phyloP scores from a whole-genome alignment of 495 filamentous ascomycete genomes.

The Trichoderma asperelloides region DNA sequence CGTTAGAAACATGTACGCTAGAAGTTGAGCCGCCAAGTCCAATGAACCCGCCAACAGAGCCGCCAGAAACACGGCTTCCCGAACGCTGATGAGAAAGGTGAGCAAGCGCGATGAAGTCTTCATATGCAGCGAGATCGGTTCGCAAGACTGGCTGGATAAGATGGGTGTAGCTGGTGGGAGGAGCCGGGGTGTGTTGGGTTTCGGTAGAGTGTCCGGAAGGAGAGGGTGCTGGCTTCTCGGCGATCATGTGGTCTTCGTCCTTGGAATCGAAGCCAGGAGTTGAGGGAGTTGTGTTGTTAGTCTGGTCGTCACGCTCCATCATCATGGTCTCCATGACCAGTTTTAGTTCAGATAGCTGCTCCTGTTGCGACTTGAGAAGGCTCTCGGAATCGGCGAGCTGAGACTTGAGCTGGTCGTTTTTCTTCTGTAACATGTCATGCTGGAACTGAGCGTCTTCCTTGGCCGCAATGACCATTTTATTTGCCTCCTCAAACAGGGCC shows the following conservation, averaged over 20 bases:
- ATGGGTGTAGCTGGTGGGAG: slow-evolving; percentile 77
- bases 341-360: slow-evolving; percentile 87
- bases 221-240: slow-evolving; percentile 34
- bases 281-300: slow-evolving; percentile 56
- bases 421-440: slow-evolving; percentile 26
- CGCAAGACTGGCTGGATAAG: slow-evolving; percentile 75
- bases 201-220: slow-evolving; percentile 26
- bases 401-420: slow-evolving; percentile 41
- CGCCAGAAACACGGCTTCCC: slow-evolving; percentile 55
- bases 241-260: slow-evolving; percentile 24
- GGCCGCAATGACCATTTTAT: slow-evolving; percentile 80
- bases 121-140: slow-evolving; percentile 68
- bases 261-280: slow-evolving; percentile 40
- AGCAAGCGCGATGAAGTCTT: slow-evolving; percentile 77
- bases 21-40: slow-evolving; percentile 39
- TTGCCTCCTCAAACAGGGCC: slow-evolving; percentile 90
- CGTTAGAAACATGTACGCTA: slow-evolving; percentile 27
- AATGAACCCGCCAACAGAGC: slow-evolving; percentile 55
- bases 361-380: slow-evolving; percentile 82
- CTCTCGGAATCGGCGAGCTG: slow-evolving; percentile 53
- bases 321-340: slow-evolving; percentile 81
- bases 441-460: slow-evolving; percentile 30
- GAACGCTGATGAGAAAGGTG: slow-evolving; percentile 48
- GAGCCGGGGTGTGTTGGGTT: slow-evolving; percentile 61
- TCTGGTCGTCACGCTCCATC: slow-evolving; percentile 59